These are phyloP conservation scores for Gliomastix tumulicola DNA, from an alignment of 2,329 filamentous ascomycete genomes.

Conservation along the genomic window DNA sequence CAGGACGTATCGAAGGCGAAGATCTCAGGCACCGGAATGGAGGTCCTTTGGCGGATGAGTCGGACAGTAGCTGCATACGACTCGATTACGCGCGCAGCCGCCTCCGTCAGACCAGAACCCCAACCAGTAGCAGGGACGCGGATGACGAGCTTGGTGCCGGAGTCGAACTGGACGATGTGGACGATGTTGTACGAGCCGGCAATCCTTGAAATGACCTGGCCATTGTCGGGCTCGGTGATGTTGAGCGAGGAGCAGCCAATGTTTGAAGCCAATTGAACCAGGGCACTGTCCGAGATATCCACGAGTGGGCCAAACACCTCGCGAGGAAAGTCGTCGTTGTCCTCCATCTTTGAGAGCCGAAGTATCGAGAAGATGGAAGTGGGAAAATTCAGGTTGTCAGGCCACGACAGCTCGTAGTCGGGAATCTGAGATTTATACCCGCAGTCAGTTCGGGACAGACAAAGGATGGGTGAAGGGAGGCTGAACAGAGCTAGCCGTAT, in stretches of 20 bases:
- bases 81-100: not conserved
- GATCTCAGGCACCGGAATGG: slow-evolving; percentile 10
- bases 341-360: too few species aligned
- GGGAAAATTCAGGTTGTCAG: too few species aligned
- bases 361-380: too few species aligned
- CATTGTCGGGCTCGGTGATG: not conserved
- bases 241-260: not conserved
- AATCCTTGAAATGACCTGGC: not conserved
- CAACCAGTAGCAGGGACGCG: not conserved
- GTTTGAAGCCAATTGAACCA: not conserved
- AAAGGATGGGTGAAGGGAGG: too few species aligned
- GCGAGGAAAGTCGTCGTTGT: not conserved
- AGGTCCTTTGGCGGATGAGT: not conserved
- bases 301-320: not conserved
- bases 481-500: too few species aligned
- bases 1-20: slow-evolving; percentile 6
- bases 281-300: not conserved
- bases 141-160: not conserved
- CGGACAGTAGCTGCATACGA: not conserved
- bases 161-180: not conserved
- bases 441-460: too few species aligned
- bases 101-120: not conserved
- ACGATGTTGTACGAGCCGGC: not conserved
- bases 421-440: too few species aligned
- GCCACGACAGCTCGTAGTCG: too few species aligned